Base-by-base conservation (phyloP, 1,139 yeast genomes). In the Kurtzmaniella quercitrusa region DNA sequence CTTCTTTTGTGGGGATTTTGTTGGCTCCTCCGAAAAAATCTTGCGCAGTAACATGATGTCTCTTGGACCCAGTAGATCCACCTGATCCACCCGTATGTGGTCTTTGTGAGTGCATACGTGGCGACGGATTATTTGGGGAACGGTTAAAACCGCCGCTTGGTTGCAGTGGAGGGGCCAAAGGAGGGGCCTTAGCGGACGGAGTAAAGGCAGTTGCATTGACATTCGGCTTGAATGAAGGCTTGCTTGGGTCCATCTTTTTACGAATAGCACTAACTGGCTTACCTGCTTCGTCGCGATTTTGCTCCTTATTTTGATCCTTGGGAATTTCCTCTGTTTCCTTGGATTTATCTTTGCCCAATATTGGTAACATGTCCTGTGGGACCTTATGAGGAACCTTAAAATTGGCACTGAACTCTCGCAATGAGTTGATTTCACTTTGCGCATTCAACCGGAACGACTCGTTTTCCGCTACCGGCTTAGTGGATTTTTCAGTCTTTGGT, bases 331-430 rank as follows among this genome's bases (percentile, higher is more conserved):
- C 9, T 26, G 5, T 80, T 56, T 81, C 88, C 56, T 80, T 82
- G 22, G 62, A 59, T 55, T 79, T 81, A 54, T 82, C 88, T 58
- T 84, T 84, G 6, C 91, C 70, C 38, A 85, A 68, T 32, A 86
- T 83, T 3, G 95, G 93, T 48, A 85, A 71, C 56, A 88, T 71
- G 57, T 88, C 96, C 30, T 78, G 60, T 5, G 96, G 96, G 55
- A 83, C 73, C 48, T 80, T 80, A 50, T 80, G 79, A 3, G 88
- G 88, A 21, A 88, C 79, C 63, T 87, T 88, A 63, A 87, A 87
- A 52, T 78, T 85, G 41, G 88, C 89, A 41, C 95, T 81, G 58
- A 89, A 89, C 58, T 86, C 88, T 48, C 80, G 82, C 45, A 88
- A 70, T n/a, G 93, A 87, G 50, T 84, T 83, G 51, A 88, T 80